Base-by-base conservation (phyloP, 495 filamentous ascomycete species). In the Talaromyces wortmannii region DNA sequence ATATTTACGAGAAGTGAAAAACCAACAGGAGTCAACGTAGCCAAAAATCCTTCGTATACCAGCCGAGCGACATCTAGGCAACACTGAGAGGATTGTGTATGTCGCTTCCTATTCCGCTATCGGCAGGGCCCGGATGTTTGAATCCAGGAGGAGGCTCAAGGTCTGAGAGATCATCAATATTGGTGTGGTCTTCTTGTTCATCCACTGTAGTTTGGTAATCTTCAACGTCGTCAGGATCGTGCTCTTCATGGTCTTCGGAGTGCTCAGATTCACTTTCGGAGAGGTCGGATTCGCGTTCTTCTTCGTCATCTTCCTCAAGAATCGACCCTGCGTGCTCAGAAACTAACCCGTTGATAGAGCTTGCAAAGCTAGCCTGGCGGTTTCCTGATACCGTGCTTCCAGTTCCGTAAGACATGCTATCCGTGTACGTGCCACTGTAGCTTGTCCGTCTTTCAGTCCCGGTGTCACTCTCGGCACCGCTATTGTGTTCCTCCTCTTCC, bases 391-490 rank as follows among this genome's bases (percentile, higher is more conserved):
- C 66, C 36, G 75, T 74, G 23, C 76, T 78, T 31, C 76, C 77
- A 6, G 78, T 73, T 13, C 61, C 70, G 57, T 78, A 74, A 13
- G 70, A 71, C 57, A 78, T 71, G 55, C 73, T 83, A 15, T 77
- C 78, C 4, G 67, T 69, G 31, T 68, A 72, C 10, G 72, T 75
- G 17, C 71, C 69, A 44, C 78, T 67, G 42, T 80, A 82, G 65
- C 79, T 84, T 4, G 71, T 72, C 33, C 76, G 66, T 12, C 82
- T 70, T 59, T 83, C 80, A 0, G 78, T 80, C 2, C 71, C 77
- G 6, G 75, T 67, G 48, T 83, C 76, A 55, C 76, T 81, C 49
- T 70, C 69, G 0, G 62, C 58, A n/a, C 63, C 72, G 40, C 70
- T 72, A 16, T 71, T 68, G 43, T 69, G 62, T 42, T 80, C 75